A percentile compares a stretch with the other conserved stretches of the same genome.
These are phyloP conservation scores for Fusarium papillatum DNA, from an alignment of 2,329 filamentous ascomycete genomes.

Conservation along the genomic window DNA sequence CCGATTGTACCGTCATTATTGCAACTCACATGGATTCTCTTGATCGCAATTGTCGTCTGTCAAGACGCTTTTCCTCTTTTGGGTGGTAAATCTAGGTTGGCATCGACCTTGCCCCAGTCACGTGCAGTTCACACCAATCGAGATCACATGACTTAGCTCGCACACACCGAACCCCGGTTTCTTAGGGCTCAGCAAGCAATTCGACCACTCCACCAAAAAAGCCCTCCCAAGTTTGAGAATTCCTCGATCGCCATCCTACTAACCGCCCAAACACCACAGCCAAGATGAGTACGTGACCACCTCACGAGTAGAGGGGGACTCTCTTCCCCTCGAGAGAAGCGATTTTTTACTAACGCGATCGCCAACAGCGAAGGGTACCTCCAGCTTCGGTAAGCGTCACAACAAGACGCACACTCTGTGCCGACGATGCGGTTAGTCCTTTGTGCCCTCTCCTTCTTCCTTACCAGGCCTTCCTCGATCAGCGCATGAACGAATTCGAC, in stretches of 20 bases:
- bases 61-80: background rate
- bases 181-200: constrained; percentile 52
- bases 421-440: constrained; percentile 93
- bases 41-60: background rate
- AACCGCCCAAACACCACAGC: constrained; percentile 59
- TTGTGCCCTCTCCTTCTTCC: constrained; percentile 29
- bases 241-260: constrained; percentile 54
- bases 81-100: background rate
- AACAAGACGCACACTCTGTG: constrained; percentile 99
- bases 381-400: constrained; percentile 78
- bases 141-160: constrained; percentile 47
- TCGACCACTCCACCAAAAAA: constrained; percentile 55
- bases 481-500: constrained; percentile 25
- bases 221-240: constrained; percentile 50
- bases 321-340: constrained; percentile 24
- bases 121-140: constrained; percentile 10
- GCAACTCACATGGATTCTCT: background rate
- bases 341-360: constrained; percentile 42
- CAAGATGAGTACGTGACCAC: constrained; percentile 69
- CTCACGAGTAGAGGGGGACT: constrained; percentile 30
- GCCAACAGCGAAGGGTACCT: constrained; percentile 68
- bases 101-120: constrained; percentile 40
- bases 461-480: constrained; percentile 29
- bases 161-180: constrained; percentile 38
- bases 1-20: background rate